Evolutionary conservation across 441 rosid genomes (phyloP).

Genomic region (Geranium incanum): DNA sequence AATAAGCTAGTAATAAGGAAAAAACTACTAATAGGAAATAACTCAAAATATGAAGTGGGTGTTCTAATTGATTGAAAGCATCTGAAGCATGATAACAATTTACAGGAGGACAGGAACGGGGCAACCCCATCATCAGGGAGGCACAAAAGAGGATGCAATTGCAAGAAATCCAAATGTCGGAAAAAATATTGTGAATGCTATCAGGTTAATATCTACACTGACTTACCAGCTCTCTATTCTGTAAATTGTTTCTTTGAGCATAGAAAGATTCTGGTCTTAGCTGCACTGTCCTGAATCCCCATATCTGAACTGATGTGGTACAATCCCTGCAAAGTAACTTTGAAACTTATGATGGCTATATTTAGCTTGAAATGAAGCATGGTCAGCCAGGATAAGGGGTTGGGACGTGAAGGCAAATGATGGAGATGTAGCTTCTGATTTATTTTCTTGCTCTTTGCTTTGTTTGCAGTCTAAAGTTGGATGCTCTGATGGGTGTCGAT

Average conservation of each 20-base stretch:
- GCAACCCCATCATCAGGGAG: constrained; percentile 40
- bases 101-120: constrained; percentile 37
- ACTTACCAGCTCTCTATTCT: background rate
- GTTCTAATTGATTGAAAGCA: constrained; percentile 14
- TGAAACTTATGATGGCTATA: too few species aligned
- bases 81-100: constrained; percentile 12
- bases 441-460: background rate
- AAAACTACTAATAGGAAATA: too few species aligned
- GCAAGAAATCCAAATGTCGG: constrained; percentile 60
- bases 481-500: constrained; percentile 46
- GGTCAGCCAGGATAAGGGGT: too few species aligned
- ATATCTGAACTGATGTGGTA: too few species aligned
- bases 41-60: constrained; percentile 10
- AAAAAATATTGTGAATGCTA: constrained; percentile 74
- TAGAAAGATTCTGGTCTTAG: too few species aligned
- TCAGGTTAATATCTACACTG: constrained; percentile 43
- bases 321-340: too few species aligned
- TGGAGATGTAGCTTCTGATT: background rate
- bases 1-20: too few species aligned
- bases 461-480: constrained; percentile 41
- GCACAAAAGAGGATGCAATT: constrained; percentile 65
- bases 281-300: too few species aligned
- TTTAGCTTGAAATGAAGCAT: too few species aligned
- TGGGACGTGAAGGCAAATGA: background rate
- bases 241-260: background rate